Evolutionary conservation across 208 protist genomes (phyloP).

Genomic region (Wallacemonas collosoma): DNA sequence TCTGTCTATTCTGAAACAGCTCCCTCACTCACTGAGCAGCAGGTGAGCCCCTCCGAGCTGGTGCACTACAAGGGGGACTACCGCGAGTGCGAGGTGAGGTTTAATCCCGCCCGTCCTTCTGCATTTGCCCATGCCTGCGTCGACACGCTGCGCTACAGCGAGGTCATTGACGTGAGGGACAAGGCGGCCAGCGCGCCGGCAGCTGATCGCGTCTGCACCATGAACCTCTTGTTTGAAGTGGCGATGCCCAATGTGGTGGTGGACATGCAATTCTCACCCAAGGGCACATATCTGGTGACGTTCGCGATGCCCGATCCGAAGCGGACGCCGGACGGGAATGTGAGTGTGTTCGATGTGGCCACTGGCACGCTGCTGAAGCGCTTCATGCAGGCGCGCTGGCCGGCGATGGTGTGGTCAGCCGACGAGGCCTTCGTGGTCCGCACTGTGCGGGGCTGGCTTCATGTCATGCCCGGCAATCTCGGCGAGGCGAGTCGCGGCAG

Average conservation of each 20-base stretch:
- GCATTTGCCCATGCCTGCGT: conserved; percentile 83
- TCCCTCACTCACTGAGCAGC: conserved; percentile 50
- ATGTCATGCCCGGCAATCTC: conserved; percentile 63
- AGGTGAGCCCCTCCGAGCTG: conserved; percentile 11
- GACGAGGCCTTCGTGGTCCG: conserved; percentile 70
- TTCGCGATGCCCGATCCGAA: conserved; percentile 83
- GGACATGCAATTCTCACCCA: conserved; percentile 65
- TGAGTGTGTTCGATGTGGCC: conserved; percentile 61
- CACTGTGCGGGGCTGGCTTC: conserved; percentile 70
- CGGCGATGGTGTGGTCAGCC: conserved; percentile 73
- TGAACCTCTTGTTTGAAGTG: conserved; percentile 60
- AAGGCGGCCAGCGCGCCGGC: not conserved
- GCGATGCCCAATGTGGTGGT: conserved; percentile 66
- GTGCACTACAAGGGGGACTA: conserved; percentile 71
- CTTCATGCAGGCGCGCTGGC: conserved; percentile 81
- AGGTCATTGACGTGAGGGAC: conserved; percentile 31
- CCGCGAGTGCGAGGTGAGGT: conserved; percentile 76
- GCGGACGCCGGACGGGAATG: conserved; percentile 76
- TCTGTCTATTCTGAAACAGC: conserved; percentile 68
- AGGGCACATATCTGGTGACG: conserved; percentile 69
- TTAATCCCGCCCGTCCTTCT: conserved; percentile 52
- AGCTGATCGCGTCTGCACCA: conserved; percentile 20
- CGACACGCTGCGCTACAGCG: conserved; percentile 67
- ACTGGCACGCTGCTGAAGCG: conserved; percentile 58
- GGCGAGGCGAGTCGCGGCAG: not conserved